Evolutionary conservation across 176 grass and related monocot genomes (phyloP).

Genomic region (Cenchrus purpureus): DNA sequence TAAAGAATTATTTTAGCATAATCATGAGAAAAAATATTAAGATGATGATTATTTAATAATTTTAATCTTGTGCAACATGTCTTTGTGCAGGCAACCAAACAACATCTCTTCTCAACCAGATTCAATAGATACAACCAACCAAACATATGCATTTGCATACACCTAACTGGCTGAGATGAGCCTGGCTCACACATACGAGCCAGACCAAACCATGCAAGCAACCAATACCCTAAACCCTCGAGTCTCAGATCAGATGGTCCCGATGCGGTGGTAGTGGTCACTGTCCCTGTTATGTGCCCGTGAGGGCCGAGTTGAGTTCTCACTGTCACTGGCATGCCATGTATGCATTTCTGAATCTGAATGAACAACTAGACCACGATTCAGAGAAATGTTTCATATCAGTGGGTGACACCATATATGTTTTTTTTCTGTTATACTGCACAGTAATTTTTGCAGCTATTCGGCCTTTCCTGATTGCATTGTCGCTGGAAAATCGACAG

Average conservation of each 20-base stretch:
- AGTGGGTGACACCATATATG: neutral
- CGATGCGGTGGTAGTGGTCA: neutral
- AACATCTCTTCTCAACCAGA: no score
- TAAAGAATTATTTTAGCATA: no score
- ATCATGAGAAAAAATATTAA: no score
- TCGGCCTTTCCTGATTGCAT: neutral
- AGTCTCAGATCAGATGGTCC: neutral
- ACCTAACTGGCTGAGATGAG: no score
- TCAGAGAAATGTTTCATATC: neutral
- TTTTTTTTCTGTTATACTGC: neutral
- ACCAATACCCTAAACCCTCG: no score
- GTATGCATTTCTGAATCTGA: neutral
- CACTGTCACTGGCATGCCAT: neutral
- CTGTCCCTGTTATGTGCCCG: slow-evolving; percentile 4
- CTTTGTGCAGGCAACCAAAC: no score
- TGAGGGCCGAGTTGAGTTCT: neutral
- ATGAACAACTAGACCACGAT: neutral
- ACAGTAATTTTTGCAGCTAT: neutral
- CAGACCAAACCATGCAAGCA: no score
- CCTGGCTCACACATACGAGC: no score
- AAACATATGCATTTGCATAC: no score
- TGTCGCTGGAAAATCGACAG: neutral
- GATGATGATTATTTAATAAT: no score
- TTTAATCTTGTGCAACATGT: no score
- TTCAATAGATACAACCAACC: no score